These are phyloP conservation scores for Metarhizium guizhouense DNA, from an alignment of 2,329 filamentous ascomycete genomes.

Conservation along the genomic window DNA sequence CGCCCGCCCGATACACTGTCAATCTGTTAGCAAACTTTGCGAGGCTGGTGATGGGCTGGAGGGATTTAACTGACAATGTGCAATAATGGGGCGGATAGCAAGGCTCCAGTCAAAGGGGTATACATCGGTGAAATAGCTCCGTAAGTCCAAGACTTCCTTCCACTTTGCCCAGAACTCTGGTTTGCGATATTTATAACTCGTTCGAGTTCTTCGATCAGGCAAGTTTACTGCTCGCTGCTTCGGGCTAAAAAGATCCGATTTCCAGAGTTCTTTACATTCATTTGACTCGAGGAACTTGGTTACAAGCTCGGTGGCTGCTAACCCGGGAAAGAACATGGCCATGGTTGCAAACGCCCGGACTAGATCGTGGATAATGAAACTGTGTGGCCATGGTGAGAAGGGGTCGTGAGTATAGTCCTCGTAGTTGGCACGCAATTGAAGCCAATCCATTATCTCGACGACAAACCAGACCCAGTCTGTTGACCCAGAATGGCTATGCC, in stretches of 20 bases:
- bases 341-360: constrained; percentile 14
- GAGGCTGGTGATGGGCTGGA: too few species aligned
- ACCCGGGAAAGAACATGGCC: constrained; percentile 19
- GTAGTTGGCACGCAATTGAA: constrained; percentile 11
- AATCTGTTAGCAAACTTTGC: constrained; percentile 3
- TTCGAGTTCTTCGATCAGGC: constrained; percentile 14
- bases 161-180: constrained; percentile 15
- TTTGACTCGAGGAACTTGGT: constrained; percentile 13
- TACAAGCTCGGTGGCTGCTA: constrained; percentile 1
- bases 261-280: constrained; percentile 9
- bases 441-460: constrained; percentile 14
- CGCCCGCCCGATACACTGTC: constrained; percentile 17
- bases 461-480: constrained; percentile 17
- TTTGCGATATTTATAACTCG: constrained; percentile 15
- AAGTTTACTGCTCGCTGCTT: constrained; percentile 11
- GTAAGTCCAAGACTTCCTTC: constrained; percentile 9
- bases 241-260: constrained; percentile 13
- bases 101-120: constrained; percentile 20
- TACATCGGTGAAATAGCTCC: constrained; percentile 11
- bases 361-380: constrained; percentile 16
- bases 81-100: constrained; percentile 16
- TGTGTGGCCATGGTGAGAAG: constrained; percentile 14
- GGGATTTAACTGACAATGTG: constrained; percentile 8
- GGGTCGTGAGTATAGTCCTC: constrained; percentile 11
- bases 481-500: constrained; percentile 2